Evolutionary conservation across 148 eudicot species (phyloP).

Genomic region (Oxyria digyna): DNA sequence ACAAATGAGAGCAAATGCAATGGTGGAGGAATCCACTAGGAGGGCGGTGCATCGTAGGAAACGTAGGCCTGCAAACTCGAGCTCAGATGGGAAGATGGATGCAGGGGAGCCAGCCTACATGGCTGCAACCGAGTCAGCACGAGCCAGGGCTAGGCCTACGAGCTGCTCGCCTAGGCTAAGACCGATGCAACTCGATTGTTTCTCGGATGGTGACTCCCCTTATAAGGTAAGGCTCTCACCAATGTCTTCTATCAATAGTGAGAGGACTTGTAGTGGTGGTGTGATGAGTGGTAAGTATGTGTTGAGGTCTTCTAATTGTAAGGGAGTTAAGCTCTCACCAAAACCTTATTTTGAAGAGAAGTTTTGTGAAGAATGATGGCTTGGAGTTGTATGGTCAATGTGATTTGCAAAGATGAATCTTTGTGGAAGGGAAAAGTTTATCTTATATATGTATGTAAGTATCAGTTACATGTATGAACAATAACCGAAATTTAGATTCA

Average conservation of each 20-base stretch:
- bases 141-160: conserved; percentile 9
- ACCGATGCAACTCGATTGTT: background rate
- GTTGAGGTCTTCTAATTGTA: background rate
- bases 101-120: conserved; percentile 34
- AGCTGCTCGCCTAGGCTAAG: conserved; percentile 10
- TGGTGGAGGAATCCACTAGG: conserved; percentile 20
- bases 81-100: conserved; percentile 13
- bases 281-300: background rate
- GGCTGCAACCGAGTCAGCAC: conserved; percentile 15
- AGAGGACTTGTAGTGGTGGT: conserved; percentile 9
- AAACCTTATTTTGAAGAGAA: background rate
- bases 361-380: background rate
- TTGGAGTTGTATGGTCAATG: background rate
- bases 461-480: no score
- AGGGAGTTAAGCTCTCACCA: background rate
- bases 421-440: no score
- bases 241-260: conserved; percentile 10
- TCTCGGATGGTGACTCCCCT: conserved; percentile 9
- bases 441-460: no score
- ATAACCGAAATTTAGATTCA: no score
- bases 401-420: no score
- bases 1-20: conserved; percentile 11
- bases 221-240: conserved; percentile 3
- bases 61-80: conserved; percentile 17
- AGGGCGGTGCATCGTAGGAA: conserved; percentile 40